phyloP scores from a whole-genome alignment of 108 stramenopile species.

The Stephanodiscus minutulus region DNA sequence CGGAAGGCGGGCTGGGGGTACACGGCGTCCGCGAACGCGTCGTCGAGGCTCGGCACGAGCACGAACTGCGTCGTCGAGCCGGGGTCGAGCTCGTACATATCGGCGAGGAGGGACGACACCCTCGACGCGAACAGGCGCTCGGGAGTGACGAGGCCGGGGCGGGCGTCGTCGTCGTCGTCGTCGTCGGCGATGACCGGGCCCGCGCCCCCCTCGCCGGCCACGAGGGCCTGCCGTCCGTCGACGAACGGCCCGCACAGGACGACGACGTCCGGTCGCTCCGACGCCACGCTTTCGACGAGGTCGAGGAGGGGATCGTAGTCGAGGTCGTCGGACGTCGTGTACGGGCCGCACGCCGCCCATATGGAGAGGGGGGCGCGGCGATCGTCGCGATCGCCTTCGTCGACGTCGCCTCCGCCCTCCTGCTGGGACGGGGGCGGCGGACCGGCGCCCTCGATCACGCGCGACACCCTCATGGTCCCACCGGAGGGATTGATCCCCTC shows the following conservation, averaged over 20 bases:
- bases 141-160: constrained; percentile 54
- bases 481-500: constrained; percentile 91
- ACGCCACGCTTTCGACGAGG: constrained; percentile 62
- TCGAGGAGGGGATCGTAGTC: constrained; percentile 92
- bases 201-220: constrained; percentile 40
- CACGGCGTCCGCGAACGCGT: constrained; percentile 91
- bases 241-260: constrained; percentile 96
- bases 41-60: constrained; percentile 92
- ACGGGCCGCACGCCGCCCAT: constrained; percentile 89
- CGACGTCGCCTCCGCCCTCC: background rate
- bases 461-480: constrained; percentile 71
- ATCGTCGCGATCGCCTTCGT: constrained; percentile 20
- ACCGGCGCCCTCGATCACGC: constrained; percentile 72
- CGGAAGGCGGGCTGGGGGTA: constrained; percentile 57
- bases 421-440: constrained; percentile 14
- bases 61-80: constrained; percentile 87
- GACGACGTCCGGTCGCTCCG: constrained; percentile 87
- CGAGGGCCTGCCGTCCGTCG: constrained; percentile 75
- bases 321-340: constrained; percentile 85
- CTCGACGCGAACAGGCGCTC: constrained; percentile 84
- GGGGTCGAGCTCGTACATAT: constrained; percentile 48
- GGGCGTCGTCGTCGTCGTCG: constrained; percentile 59
- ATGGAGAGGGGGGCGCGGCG: constrained; percentile 73
- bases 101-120: constrained; percentile 60
- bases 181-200: constrained; percentile 28